Percentiles rank a stretch among this genome's conserved stretches.
phyloP scores from a whole-genome alignment of 257 asterid species.

The Knoxia roxburghii region DNA sequence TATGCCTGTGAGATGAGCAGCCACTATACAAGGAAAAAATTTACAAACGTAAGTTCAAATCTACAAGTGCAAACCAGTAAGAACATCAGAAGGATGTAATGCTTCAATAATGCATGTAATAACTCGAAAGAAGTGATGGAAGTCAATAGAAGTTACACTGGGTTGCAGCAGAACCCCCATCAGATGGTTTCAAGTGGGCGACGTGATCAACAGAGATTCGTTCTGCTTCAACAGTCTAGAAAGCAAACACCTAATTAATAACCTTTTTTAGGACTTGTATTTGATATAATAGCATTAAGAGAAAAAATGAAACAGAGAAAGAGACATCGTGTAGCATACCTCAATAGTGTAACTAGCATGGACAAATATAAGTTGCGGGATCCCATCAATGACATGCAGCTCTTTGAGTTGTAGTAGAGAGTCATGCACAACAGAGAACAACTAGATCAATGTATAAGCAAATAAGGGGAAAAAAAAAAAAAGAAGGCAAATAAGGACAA shows the following conservation, averaged over 20 bases:
- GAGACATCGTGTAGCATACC: constrained; percentile 36
- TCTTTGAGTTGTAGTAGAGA: constrained; percentile 43
- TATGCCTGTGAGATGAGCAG: constrained; percentile 96
- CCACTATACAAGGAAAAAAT: constrained; percentile 45
- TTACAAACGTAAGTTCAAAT: neutral
- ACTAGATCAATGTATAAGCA: neutral
- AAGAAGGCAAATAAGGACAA: constrained; percentile 2
- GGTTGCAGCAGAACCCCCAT: constrained; percentile 98
- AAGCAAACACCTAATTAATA: constrained; percentile 15
- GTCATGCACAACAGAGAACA: constrained; percentile 16
- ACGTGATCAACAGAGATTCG: constrained; percentile 96
- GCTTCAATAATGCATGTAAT: neutral
- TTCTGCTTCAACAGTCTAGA: constrained; percentile 98
- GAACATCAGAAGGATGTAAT: neutral
- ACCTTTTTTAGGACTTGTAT: constrained; percentile 13
- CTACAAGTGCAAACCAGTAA: neutral
- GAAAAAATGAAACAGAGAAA: neutral
- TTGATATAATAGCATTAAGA: neutral
- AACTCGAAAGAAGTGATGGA: neutral
- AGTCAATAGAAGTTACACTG: constrained; percentile 49
- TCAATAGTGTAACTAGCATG: constrained; percentile 86
- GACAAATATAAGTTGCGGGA: constrained; percentile 90
- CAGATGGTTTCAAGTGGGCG: constrained; percentile 95
- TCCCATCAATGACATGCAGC: constrained; percentile 87
- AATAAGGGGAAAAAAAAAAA: neutral